Evolutionary conservation across 768 basidiomycete species (phyloP), one percentile per base, ranked within the genome.

Genomic region (Amanita fuliginea): DNA sequence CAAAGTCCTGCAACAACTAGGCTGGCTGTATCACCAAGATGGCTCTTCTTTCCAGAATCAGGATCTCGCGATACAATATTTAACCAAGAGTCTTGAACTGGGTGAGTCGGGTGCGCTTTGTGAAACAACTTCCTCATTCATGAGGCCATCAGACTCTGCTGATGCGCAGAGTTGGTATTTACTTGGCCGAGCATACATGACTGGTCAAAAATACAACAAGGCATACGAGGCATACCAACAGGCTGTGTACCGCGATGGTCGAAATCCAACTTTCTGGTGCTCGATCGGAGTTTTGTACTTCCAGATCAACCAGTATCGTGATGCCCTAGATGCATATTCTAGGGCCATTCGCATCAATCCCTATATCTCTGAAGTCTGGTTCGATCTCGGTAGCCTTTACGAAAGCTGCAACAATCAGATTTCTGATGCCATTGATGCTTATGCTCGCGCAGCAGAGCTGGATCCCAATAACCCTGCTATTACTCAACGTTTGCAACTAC

Each of bases 161-260:
- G 96, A 99, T 62, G 91, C 96, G 14, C 96, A 98, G 67, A 94
- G 89, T 59, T 99, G 96, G 95, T 99, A 98, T 67, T 80, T 98
- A 37, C 83, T 98, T 54, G 95, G 95, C 48, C 89, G 96, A 54
- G 95, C 95, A 1, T 98, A 93, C 67, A 98, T 98, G 93, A 90
- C 93, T 13, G 92, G 90, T 14, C 90, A 90, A 65, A 95, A 97
- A 64, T 97, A 97, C 71, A 97, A 96, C 76, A 97, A 97, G 64
- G 96, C 96, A 14, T 98, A 99, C 68, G 95, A 99, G 64, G 94
- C 94, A 0, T 98, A 98, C 63, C 96, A 99, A 59, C 96, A 99
- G 65, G 95, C 96, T 16, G 93, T 99, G 14, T 98, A 98, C 67
- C 88, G 95, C 47, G 96, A 99, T 60, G 96, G 95, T 18, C 89